Base-by-base conservation (phyloP, 2,329 filamentous ascomycete species). In the Aspergillus nomiae region DNA sequence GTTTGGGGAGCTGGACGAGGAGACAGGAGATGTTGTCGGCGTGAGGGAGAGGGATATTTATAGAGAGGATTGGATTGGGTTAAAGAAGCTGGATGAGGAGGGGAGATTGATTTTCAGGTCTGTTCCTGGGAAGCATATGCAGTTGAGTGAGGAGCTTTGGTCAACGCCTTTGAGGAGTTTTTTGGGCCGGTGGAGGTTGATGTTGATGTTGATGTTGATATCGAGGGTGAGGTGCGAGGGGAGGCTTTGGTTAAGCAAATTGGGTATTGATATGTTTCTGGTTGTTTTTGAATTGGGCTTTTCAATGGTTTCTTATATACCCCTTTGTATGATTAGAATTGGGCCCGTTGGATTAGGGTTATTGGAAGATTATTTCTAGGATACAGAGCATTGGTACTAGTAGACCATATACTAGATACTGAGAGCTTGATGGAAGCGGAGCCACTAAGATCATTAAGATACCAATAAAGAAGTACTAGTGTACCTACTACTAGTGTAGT, bases 51-150 rank as follows among this genome's bases (percentile, higher is more conserved):
- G 92, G 62, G 77, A 78, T 32, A 82, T 98, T 2, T 99, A 97
- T 77, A 87, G 86, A 69, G 90, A 98, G 79, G 94, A 99, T 80
- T 99, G 95, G 95, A 81, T 99, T 32, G 95, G 95, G 0, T 81
- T 99, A 76, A 91, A 86, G 76, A 80, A 81, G 70, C 80, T 99
- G 72, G 94, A 97, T 79, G 81, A 89, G 76, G 90, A 90, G 81
- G 92, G 90, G 3, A 91, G 87, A 1, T 80, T 99, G 70, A 85
- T 89, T 61, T 97, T 97, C 78, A 83, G 88, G 75, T 88, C 83
- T 2, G 85, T 88, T 0, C 83, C 88, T 5, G 95, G 94, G 0
- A 86, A 87, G 28, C 95, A 99, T 81, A 98, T 99, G 93, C 80
- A 89, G 65, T 80, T 98, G 65, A 80, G 82, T 0, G 87, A 92